phyloP scores from a whole-genome alignment of 2,329 filamentous ascomycete genomes.

The Scytalidium sp. region DNA sequence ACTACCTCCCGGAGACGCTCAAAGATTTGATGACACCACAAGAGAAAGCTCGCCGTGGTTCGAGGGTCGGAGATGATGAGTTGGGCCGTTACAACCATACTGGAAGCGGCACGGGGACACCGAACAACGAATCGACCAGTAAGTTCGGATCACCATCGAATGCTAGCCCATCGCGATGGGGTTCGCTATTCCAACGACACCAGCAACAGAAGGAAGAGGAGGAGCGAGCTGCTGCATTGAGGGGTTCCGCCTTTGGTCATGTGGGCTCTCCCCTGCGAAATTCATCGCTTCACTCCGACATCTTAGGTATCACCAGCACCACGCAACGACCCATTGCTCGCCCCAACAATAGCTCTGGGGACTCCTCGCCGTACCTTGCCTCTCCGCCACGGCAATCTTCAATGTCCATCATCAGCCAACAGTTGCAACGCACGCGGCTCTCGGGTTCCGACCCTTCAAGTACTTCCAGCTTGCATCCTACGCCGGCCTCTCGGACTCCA shows the following conservation, averaged over 20 bases:
- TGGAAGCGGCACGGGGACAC: conserved; percentile 37
- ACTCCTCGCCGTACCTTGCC: conserved; percentile 26
- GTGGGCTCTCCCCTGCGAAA: conserved; percentile 64
- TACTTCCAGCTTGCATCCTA: conserved; percentile 47
- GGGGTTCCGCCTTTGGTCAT: conserved; percentile 59
- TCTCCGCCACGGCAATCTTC: conserved; percentile 36
- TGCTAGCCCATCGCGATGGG: conserved; percentile 60
- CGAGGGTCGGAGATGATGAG: conserved; percentile 52
- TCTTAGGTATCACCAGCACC: conserved; percentile 33
- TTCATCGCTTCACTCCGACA: conserved; percentile 56
- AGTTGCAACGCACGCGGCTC: conserved; percentile 58
- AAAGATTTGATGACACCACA: conserved; percentile 65
- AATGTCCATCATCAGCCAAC: conserved; percentile 58
- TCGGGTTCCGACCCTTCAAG: conserved; percentile 37
- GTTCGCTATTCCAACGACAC: conserved; percentile 57
- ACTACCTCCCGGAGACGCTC: conserved; percentile 74
- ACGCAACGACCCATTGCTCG: conserved; percentile 39
- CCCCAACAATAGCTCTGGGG: conserved; percentile 20
- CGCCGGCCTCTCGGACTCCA: conserved; percentile 36
- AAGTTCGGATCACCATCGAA: conserved; percentile 61
- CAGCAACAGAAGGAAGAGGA: conserved; percentile 50
- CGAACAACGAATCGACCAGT: conserved; percentile 40
- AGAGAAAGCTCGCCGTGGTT: conserved; percentile 64
- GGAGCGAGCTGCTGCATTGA: conserved; percentile 34
- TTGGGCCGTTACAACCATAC: conserved; percentile 38